phyloP scores from a whole-genome alignment of 78 protist genomes.

The Dictyostelium citrinum region DNA sequence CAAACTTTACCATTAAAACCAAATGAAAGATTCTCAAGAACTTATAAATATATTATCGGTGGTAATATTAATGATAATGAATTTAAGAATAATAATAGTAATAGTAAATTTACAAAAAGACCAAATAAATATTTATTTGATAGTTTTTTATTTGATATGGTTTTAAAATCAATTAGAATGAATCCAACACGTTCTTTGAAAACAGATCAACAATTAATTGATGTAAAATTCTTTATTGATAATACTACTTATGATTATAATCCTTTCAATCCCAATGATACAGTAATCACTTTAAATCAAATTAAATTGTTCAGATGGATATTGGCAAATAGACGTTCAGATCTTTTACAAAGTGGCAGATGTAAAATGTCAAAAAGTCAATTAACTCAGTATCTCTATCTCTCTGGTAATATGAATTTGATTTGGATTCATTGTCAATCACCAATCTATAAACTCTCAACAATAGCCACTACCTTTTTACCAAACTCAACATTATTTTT shows the following conservation, averaged over 20 bases:
- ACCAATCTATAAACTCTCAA: neutral
- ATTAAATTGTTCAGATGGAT: neutral
- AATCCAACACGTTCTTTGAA: neutral
- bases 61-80: neutral
- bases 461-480: neutral
- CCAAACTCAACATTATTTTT: neutral
- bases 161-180: neutral
- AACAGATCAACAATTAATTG: neutral
- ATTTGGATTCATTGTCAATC: neutral
- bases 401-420: neutral
- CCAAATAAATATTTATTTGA: neutral
- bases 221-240: neutral
- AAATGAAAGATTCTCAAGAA: neutral
- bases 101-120: neutral
- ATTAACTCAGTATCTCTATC: neutral
- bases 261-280: neutral
- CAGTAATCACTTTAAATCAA: neutral
- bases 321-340: neutral
- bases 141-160: neutral
- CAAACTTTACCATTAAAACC: neutral
- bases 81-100: neutral
- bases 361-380: neutral
- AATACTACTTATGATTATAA: neutral
- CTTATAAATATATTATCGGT: neutral
- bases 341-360: neutral